Evolutionary conservation across 768 basidiomycete species (phyloP).

Genomic region (Amanita jacksonii): DNA sequence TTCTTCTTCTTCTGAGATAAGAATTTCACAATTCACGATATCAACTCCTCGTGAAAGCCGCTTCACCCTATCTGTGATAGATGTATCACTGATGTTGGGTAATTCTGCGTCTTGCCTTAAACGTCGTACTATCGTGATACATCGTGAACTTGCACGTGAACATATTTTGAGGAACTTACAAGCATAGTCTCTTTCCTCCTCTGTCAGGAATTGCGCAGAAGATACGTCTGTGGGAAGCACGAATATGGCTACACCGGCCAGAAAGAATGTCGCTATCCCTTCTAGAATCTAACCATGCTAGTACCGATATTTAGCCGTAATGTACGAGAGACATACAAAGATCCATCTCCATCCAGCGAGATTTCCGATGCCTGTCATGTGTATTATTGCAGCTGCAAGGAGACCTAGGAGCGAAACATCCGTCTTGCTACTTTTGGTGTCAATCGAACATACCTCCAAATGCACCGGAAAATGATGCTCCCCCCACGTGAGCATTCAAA

Average conservation of each 20-base stretch:
- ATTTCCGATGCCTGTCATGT: slow-evolving; percentile 48
- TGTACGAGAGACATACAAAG: slow-evolving; percentile 35
- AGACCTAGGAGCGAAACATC: too few relatives aligned
- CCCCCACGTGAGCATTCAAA: slow-evolving; percentile 1
- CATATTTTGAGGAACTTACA: slow-evolving; percentile 21
- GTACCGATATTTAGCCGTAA: not conserved
- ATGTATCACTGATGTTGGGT: too few relatives aligned
- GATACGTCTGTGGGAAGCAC: slow-evolving; percentile 40
- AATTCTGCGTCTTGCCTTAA: slow-evolving; percentile 17
- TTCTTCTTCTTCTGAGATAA: slow-evolving; percentile 18
- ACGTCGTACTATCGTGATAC: slow-evolving; percentile 28
- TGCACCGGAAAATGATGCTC: slow-evolving; percentile 56
- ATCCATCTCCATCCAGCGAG: slow-evolving; percentile 59
- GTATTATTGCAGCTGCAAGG: slow-evolving; percentile 50
- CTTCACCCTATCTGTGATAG: too few relatives aligned
- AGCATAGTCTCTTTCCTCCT: slow-evolving; percentile 48
- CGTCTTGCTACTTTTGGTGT: too few relatives aligned
- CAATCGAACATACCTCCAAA: slow-evolving; percentile 56
- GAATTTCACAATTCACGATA: not conserved
- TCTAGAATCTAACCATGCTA: slow-evolving; percentile 40
- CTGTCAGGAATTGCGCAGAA: slow-evolving; percentile 42
- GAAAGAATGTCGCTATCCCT: slow-evolving; percentile 45
- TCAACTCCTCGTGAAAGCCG: not conserved
- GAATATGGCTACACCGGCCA: slow-evolving; percentile 29
- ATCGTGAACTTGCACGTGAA: not conserved